phyloP scores from a whole-genome alignment of 2,329 filamentous ascomycete genomes.

The Nannizziopsis barbatae region DNA sequence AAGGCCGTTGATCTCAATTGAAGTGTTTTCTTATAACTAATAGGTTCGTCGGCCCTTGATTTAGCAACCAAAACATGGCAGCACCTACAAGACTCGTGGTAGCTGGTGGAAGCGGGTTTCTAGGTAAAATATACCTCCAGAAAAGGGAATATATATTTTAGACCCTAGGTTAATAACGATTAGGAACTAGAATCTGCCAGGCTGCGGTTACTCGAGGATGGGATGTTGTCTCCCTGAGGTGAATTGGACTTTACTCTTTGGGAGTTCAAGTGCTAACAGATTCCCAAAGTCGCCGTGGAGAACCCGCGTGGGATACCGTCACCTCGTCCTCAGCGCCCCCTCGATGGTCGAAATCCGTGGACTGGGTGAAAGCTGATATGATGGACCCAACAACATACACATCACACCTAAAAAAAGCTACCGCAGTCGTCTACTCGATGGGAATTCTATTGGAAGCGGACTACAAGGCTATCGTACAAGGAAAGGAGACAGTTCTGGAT shows the following conservation, averaged over 20 bases:
- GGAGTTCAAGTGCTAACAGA: conserved; percentile 1
- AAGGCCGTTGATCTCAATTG: no score
- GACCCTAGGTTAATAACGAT: conserved; percentile 2
- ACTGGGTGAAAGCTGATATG: conserved; percentile 82
- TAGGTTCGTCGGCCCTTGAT: not conserved
- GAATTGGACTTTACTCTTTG: conserved; percentile 22
- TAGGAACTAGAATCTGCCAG: conserved; percentile 74
- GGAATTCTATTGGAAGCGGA: conserved; percentile 93
- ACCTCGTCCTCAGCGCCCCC: conserved; percentile 63
- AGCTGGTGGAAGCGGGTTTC: conserved; percentile 85
- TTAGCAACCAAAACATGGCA: conserved; percentile 11
- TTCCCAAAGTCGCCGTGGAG: conserved; percentile 64
- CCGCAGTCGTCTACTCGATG: conserved; percentile 87
- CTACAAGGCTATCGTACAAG: conserved; percentile 85
- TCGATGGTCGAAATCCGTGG: conserved; percentile 68
- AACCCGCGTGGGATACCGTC: conserved; percentile 72
- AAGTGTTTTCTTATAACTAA: not conserved
- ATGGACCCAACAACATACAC: conserved; percentile 71
- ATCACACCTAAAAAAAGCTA: conserved; percentile 60
- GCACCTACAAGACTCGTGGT: conserved; percentile 67
- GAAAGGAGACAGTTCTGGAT: conserved; percentile 67
- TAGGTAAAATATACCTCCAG: conserved; percentile 44
- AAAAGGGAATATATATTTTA: not conserved
- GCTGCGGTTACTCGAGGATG: conserved; percentile 74
- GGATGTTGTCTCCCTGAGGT: conserved; percentile 90